Evolutionary conservation across 306 rosid species (phyloP), one percentile per base, ranked within the genome.

Genomic region (Lotus japonicus): DNA sequence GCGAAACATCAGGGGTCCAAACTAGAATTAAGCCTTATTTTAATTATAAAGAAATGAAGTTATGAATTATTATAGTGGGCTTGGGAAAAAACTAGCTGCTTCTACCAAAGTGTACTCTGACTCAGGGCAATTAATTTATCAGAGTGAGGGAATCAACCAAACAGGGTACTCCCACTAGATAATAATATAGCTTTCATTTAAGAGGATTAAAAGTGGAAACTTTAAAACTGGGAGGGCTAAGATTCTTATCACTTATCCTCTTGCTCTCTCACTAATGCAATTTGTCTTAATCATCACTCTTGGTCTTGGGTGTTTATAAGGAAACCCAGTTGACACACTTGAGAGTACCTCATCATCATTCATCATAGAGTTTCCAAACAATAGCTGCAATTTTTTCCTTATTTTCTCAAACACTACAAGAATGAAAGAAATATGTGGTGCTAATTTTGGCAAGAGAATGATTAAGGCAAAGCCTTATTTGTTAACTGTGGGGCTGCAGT

Each of bases 391-490:
- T 1, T 21, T 21, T 51, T 45, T 44, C 17, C 46, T 11, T 14
- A 15, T 38, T 70, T 15, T 21, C 11, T 73, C 33, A 7, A 16
- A 19, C 19, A 54, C 7, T 5, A 65, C 1, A 11, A 7, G 16
- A 39, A 78, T 74, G 82, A 46, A 41, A 13, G 39, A 63, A 56
- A 21, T 13, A 42, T 18, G 46, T 54, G 8, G 31, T 49, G 44
- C 6, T 12, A 39, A 13, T 45, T 62, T 52, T 23, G 64, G 76
- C 2, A 48, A 35, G 16, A 7, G 54, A 33, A 49, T 82, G 57
- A 80, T 7, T 2, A 84, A 76, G 81, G 71, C 82, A 16, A 88
- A 77, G 60, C 92, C 95, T 61, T 91, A 84, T 60, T 23, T 83
- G 69, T 68, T 84, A 31, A 75, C 80, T 9, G 76, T 91, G 48